These are phyloP conservation scores for Antarctomyces pellizariae DNA, from an alignment of 495 filamentous ascomycete genomes.

Conservation along the genomic window DNA sequence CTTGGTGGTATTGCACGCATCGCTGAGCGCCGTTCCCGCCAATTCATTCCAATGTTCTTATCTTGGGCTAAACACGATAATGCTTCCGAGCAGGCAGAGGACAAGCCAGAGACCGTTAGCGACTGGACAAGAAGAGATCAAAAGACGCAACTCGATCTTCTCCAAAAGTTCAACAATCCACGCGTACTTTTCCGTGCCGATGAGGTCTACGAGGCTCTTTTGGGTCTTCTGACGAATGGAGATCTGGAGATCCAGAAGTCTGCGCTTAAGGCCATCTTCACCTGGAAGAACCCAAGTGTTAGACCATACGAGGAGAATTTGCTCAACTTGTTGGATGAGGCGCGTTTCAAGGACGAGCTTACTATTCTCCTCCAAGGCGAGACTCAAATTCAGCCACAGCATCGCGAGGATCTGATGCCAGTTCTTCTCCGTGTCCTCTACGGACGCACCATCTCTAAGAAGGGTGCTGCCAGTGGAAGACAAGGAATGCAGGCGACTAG, in stretches of 20 bases:
- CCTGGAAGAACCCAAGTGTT: conserved; percentile 64
- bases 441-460: conserved; percentile 64
- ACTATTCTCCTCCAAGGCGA: conserved; percentile 68
- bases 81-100: conserved; percentile 12
- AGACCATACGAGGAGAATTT: conserved; percentile 68
- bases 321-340: conserved; percentile 72
- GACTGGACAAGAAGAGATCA: conserved; percentile 47
- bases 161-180: conserved; percentile 67
- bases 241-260: conserved; percentile 73
- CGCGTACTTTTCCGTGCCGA: conserved; percentile 53
- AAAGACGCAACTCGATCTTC: conserved; percentile 57
- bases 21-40: conserved; percentile 68
- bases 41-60: conserved; percentile 66
- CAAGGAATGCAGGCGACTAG: conserved; percentile 40
- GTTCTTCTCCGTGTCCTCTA: conserved; percentile 75
- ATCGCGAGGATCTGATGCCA: conserved; percentile 51
- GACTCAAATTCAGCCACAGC: conserved; percentile 46
- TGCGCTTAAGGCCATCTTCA: conserved; percentile 61
- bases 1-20: conserved; percentile 45
- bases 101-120: conserved; percentile 14
- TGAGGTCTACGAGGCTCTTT: conserved; percentile 50
- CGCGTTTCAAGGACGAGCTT: conserved; percentile 77
- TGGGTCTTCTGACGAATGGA: conserved; percentile 57
- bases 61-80: conserved; percentile 30
- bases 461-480: conserved; percentile 37